These are phyloP conservation scores for Murraya koenigii DNA, from an alignment of 345 rosid genomes.

Conservation along the genomic window DNA sequence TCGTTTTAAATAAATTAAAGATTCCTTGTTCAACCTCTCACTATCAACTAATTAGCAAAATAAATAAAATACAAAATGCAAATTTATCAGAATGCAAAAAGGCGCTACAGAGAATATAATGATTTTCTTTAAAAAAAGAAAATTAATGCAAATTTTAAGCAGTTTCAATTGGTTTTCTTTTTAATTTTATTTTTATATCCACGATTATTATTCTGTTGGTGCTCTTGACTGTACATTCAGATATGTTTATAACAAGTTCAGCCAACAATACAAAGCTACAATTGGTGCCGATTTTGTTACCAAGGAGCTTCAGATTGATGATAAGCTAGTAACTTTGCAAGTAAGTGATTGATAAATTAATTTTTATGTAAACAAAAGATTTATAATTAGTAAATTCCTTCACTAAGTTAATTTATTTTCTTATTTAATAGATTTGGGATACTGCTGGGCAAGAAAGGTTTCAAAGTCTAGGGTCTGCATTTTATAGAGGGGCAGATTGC, in stretches of 20 bases:
- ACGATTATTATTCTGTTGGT: no score
- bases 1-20: no score
- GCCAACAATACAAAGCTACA: conserved; percentile 79
- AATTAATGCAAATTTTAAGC: no score
- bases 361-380: conserved; percentile 1
- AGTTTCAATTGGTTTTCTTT: no score
- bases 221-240: conserved; percentile 28
- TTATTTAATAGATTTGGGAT: conserved; percentile 74
- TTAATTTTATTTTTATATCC: no score
- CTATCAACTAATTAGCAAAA: no score
- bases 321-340: conserved; percentile 73
- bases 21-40: no score
- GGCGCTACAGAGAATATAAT: no score
- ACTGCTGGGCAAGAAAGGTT: conserved; percentile 97
- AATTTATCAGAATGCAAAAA: no score
- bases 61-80: no score
- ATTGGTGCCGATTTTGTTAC: conserved; percentile 95
- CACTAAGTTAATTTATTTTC: background rate
- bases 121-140: no score
- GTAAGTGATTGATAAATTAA: conserved; percentile 29
- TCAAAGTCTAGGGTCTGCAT: conserved; percentile 80
- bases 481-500: conserved; percentile 92
- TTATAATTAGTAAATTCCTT: background rate
- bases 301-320: conserved; percentile 76
- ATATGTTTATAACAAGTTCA: conserved; percentile 79